Evolutionary conservation across 1,284 basidiomycete genomes (phyloP), one percentile per base, ranked within the genome.

Genomic region (Apiotrichum gracile): DNA sequence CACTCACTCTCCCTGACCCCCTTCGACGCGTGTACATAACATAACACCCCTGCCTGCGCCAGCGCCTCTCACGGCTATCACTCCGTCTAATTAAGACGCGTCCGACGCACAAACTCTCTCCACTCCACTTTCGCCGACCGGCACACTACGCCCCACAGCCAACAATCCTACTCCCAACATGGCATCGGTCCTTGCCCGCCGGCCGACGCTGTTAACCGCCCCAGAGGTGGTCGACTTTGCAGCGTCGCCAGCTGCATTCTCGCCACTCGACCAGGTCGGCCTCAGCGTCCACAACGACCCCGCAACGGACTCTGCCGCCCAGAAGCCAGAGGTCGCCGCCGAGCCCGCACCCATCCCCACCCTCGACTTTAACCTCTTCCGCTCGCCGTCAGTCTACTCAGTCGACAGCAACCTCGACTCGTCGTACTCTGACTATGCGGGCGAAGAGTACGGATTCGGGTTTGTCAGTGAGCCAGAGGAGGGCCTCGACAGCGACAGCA

Each of bases 321-420:
- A 65, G 17, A 61, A 68, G 29, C 68, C 70, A 16, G 46, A 64
- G 0, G 48, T 70, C 43, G 54, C 67, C 33, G 61, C 70, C 46
- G 66, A 70, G 22, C 25, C 26, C 53, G n/a, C 57, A 60, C 13
- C 60, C 65, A 62, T 70, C 33, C 70, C 70, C n/a, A 46, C 66
- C 0, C 53, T 73, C 44, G 58, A 70, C 44, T 61, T 72, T 45
- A 69, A 72, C 49, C 61, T 73, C 25, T 73, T 73, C 51, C 64
- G 70, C 16, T 60, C 64, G 5, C 57, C 61, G 14, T 68, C 65
- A 12, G 52, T 69, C 42, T 68, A 68, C 53, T 72, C 70, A 10
- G 60, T 70, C 51, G 65, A 67, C 39, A 59, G 57, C 48, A 46
- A 41, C 35, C 35, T 49, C 12, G 53, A 59, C 29, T 38, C 43